Conservation (phyloP, 139 green algal species). For the Closterium sp. region DNA sequence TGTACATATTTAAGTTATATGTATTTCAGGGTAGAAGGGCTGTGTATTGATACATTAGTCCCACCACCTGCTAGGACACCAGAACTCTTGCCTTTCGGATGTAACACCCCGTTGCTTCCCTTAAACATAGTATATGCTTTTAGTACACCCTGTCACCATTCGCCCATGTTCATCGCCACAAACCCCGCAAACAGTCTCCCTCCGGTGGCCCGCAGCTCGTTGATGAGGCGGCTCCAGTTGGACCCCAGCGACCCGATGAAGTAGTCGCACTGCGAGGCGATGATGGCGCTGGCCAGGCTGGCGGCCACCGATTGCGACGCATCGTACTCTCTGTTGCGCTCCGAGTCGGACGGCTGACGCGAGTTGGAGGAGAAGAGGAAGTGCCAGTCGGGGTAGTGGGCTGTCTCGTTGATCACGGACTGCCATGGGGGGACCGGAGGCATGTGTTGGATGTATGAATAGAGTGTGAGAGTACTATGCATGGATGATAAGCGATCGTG, state of each 20-base stretch:
- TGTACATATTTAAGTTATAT: no score
- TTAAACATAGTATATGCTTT: no score
- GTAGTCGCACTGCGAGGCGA: not conserved
- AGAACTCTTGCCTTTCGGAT: no score
- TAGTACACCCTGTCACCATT: not conserved
- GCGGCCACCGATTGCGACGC: not conserved
- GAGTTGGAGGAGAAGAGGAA: not conserved
- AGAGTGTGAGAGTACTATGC: no score
- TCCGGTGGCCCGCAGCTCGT: not conserved
- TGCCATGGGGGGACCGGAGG: not conserved
- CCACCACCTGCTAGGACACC: no score
- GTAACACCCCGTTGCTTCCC: not conserved
- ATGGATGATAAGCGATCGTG: no score
- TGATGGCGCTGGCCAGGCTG: not conserved
- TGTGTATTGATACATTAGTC: no score
- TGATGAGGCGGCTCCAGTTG: not conserved
- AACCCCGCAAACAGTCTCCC: not conserved
- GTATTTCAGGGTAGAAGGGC: no score
- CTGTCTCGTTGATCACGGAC: not conserved
- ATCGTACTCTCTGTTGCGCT: not conserved
- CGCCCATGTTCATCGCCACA: not conserved
- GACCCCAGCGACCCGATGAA: not conserved
- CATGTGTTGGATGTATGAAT: not conserved
- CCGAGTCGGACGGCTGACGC: not conserved
- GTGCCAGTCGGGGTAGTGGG: not conserved